These are phyloP conservation scores for Agrocybe chaxingu DNA, from an alignment of 768 basidiomycete species.

Conservation along the genomic window DNA sequence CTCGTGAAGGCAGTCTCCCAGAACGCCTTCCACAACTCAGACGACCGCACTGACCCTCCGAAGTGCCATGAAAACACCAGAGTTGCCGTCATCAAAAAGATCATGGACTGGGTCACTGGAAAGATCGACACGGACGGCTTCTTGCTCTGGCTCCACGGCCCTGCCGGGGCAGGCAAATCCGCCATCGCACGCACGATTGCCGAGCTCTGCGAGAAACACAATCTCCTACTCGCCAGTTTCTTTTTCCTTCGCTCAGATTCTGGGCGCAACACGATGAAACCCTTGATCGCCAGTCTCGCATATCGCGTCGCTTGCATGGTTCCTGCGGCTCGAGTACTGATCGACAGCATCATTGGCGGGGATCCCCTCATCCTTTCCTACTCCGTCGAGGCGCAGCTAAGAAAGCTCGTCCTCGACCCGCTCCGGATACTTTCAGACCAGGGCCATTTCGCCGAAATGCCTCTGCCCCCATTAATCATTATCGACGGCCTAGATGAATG, in stretches of 20 bases:
- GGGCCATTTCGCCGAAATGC: background rate
- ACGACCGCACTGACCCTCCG: no score
- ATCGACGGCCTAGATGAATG: constrained; percentile 18
- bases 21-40: no score
- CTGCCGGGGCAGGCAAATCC: constrained; percentile 16
- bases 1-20: no score
- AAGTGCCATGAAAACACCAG: no score
- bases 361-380: constrained; percentile 7
- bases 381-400: constrained; percentile 8
- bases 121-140: no score
- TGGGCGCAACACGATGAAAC: constrained; percentile 1
- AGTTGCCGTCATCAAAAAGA: no score
- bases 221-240: constrained; percentile 6
- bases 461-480: constrained; percentile 3
- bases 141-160: no score
- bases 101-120: no score
- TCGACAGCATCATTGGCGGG: constrained; percentile 2
- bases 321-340: background rate
- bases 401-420: constrained; percentile 8
- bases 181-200: constrained; percentile 12
- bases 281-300: constrained; percentile 11
- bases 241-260: constrained; percentile 11
- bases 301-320: constrained; percentile 7
- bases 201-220: constrained; percentile 1
- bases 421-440: background rate